Evolutionary conservation across 1,284 basidiomycete genomes (phyloP), one percentile per base, ranked within the genome.

Genomic region (Trichosporon sp.): DNA sequence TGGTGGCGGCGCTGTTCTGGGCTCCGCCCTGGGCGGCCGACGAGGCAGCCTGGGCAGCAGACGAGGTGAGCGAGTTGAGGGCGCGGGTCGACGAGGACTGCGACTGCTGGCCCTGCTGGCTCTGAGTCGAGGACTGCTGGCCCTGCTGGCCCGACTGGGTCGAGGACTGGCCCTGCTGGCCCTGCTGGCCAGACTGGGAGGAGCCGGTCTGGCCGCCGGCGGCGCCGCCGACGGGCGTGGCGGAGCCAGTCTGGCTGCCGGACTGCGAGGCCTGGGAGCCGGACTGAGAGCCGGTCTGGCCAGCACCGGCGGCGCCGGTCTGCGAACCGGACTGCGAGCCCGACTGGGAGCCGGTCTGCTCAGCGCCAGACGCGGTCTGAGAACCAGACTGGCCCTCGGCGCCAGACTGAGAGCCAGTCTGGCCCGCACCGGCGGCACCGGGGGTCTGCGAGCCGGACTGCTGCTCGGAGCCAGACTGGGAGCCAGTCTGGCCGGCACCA

Each of bases 51-150:
- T 16, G 31, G 36, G 44, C 56, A 25, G n/a, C 25, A 21, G 63
- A 64, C n/a, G 52, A 29, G 10, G 31, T 14, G 21, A 52, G 13
- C 29, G 58, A 54, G 23, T 46, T 19, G 54, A 46, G n/a, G 14
- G 11, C 27, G 23, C 54, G 58, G 37, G 44, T 57, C 23, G 59
- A 52, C 19, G 69, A 62, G 29, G 62, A 36, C n/a, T 46, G 14
- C 40, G 46, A 14, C 21, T 60, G 52, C 56, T 29, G 27, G 68
- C 59, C 3, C 27, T 37, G 37, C 56, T 27, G n/a, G 31, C 29
- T n/a, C 16, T n/a, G n/a, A n/a, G n/a, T n/a, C n/a, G 23, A 33
- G 46, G 46, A 14, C 21, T 60, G 52, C 56, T 29, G 27, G 68
- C 59, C 3, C 27, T 37, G 37, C 56, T 27, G n/a, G 31, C 29